Percentiles rank a stretch among this genome's conserved stretches.
phyloP scores from a whole-genome alignment of 345 rosid species.

The Gossypium ekmanianum region DNA sequence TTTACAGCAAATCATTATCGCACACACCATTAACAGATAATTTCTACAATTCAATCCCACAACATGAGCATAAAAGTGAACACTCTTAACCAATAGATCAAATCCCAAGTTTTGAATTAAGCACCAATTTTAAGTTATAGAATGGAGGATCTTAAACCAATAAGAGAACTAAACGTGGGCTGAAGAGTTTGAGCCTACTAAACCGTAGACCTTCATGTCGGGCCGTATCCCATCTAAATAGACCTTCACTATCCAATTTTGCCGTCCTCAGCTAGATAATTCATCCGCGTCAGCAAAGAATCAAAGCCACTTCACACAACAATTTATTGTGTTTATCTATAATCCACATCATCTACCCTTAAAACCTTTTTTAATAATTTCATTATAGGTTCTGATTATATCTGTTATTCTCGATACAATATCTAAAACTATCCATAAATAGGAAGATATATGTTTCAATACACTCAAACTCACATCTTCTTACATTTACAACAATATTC shows the following conservation, averaged over 20 bases:
- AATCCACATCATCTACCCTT: background rate
- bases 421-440: no score
- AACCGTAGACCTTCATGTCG: background rate
- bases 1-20: no score
- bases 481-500: no score
- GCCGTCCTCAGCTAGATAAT: background rate
- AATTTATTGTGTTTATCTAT: background rate
- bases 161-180: background rate
- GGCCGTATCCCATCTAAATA: background rate
- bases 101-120: no score
- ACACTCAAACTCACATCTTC: no score
- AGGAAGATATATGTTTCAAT: no score
- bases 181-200: background rate
- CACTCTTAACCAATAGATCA: no score
- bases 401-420: fast-evolving
- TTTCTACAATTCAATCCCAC: no score
- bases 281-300: background rate
- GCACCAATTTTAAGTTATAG: background rate
- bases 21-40: no score
- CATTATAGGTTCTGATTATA: no score
- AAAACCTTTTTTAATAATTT: no score
- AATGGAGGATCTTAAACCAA: background rate
- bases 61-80: no score
- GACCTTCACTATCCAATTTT: background rate
- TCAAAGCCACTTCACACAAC: background rate